A percentile compares a stretch with the other conserved stretches of the same genome.
Evolutionary conservation across 2,329 filamentous ascomycete genomes (phyloP).

Genomic region (Cordyceps farinosa): DNA sequence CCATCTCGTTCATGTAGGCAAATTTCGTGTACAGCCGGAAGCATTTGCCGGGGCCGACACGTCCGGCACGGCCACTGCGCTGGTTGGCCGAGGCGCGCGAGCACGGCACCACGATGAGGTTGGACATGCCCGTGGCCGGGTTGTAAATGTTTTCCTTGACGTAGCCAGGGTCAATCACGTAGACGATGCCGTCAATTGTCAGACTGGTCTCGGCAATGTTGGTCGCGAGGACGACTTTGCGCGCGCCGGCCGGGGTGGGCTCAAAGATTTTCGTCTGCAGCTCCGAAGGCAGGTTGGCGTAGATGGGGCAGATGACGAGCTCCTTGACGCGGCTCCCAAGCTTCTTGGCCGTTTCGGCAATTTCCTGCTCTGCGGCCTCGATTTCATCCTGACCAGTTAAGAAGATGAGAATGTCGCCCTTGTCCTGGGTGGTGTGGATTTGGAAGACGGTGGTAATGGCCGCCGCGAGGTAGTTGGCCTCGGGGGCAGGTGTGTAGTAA

Average conservation of each 20-base stretch:
- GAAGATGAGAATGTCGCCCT: conserved; percentile 91
- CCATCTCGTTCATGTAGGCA: conserved; percentile 91
- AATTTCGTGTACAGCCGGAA: conserved; percentile 93
- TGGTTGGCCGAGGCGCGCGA: conserved; percentile 92
- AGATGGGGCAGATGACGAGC: conserved; percentile 88
- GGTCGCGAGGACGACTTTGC: conserved; percentile 90
- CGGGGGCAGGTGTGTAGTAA: conserved; percentile 84
- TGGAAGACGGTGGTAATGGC: conserved; percentile 93
- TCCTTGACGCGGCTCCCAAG: conserved; percentile 81
- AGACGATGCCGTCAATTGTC: conserved; percentile 93
- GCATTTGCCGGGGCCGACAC: conserved; percentile 87
- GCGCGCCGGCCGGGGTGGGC: conserved; percentile 76
- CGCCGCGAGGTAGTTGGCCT: conserved; percentile 89
- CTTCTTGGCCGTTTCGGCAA: conserved; percentile 82
- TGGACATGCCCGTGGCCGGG: conserved; percentile 86
- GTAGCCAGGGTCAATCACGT: conserved; percentile 92
- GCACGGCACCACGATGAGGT: conserved; percentile 84
- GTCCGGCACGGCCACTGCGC: conserved; percentile 84
- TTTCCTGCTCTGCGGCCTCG: conserved; percentile 76
- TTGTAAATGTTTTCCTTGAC: conserved; percentile 96
- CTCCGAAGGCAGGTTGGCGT: conserved; percentile 87
- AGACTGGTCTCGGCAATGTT: conserved; percentile 97
- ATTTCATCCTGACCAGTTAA: conserved; percentile 96
- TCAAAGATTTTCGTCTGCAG: conserved; percentile 93
- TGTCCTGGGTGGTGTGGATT: conserved; percentile 81